Evolutionary conservation across 495 filamentous ascomycete species (phyloP).

Genomic region (Cladorrhinum samala): DNA sequence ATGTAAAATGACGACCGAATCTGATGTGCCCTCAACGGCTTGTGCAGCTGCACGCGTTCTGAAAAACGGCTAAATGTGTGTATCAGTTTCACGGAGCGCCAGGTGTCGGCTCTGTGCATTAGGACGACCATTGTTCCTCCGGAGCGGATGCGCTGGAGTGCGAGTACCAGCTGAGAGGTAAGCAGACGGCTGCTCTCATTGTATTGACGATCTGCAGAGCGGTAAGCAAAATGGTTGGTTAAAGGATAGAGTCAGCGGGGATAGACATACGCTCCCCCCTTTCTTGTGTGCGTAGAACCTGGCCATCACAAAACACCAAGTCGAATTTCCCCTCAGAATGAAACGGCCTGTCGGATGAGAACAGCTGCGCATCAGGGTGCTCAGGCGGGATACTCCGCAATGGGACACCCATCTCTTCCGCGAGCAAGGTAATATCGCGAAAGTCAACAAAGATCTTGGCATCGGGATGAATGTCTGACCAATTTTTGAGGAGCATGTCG

Average conservation of each 20-base stretch:
- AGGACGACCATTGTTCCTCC: constrained; percentile 47
- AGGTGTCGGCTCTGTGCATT: constrained; percentile 44
- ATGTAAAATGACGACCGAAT: constrained; percentile 52
- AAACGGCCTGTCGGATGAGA: constrained; percentile 29
- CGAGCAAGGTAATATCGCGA: constrained; percentile 51
- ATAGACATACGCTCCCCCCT: constrained; percentile 15
- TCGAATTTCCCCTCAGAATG: constrained; percentile 41
- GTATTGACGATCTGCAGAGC: constrained; percentile 35
- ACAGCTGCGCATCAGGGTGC: constrained; percentile 39
- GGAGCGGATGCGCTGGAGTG: constrained; percentile 37
- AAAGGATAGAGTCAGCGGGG: too few relatives aligned
- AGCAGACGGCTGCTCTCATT: constrained; percentile 38
- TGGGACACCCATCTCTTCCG: constrained; percentile 43
- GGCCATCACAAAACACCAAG: constrained; percentile 53
- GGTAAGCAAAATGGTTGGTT: too few relatives aligned
- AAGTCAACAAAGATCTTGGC: constrained; percentile 21
- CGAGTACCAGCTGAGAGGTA: constrained; percentile 43
- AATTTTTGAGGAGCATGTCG: constrained; percentile 28
- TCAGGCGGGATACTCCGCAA: constrained; percentile 33
- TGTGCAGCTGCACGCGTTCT: constrained; percentile 38
- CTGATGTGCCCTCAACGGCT: constrained; percentile 37
- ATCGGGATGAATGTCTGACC: neutral
- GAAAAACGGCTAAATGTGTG: constrained; percentile 41
- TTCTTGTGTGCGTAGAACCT: constrained; percentile 45
- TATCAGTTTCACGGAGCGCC: constrained; percentile 40